A percentile compares a stretch with the other conserved stretches of the same genome.
Conservation (phyloP, 345 rosid genomes). For the Moricandia arvensis region DNA sequence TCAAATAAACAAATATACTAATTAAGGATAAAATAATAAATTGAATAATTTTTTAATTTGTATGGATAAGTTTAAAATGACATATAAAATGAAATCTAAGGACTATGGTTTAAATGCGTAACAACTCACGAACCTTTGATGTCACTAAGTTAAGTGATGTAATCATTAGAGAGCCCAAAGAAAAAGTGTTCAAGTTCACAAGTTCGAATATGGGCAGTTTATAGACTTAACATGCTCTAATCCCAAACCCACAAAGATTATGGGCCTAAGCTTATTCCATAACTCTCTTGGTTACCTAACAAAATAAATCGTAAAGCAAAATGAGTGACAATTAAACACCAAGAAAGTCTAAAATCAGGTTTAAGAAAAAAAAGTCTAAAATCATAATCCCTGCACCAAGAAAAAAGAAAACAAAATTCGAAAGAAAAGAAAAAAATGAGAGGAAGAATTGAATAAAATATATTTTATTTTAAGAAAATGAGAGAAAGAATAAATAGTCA, state of each 20-base stretch:
- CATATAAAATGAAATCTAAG: too few relatives aligned
- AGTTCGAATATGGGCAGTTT: neutral
- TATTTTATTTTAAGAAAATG: too few relatives aligned
- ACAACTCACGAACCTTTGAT: neutral
- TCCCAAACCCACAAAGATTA: neutral
- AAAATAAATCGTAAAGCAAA: neutral
- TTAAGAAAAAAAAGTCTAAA: neutral
- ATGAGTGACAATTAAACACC: neutral
- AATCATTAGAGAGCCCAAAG: neutral
- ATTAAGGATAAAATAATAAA: too few relatives aligned
- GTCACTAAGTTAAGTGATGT: neutral
- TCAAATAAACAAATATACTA: too few relatives aligned
- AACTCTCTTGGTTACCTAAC: neutral
- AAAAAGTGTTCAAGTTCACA: neutral
- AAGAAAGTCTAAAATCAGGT: neutral
- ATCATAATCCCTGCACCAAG: neutral
- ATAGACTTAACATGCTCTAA: neutral
- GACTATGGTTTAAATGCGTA: neutral
- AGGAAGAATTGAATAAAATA: neutral
- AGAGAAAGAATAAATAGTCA: neutral
- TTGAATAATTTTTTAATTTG: too few relatives aligned
- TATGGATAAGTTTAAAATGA: too few relatives aligned
- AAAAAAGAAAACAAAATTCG: neutral
- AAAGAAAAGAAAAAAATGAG: neutral
- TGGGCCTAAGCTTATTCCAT: neutral